Conservation (phyloP, 2,329 filamentous ascomycete genomes). For the Incumbomyces lentus region DNA sequence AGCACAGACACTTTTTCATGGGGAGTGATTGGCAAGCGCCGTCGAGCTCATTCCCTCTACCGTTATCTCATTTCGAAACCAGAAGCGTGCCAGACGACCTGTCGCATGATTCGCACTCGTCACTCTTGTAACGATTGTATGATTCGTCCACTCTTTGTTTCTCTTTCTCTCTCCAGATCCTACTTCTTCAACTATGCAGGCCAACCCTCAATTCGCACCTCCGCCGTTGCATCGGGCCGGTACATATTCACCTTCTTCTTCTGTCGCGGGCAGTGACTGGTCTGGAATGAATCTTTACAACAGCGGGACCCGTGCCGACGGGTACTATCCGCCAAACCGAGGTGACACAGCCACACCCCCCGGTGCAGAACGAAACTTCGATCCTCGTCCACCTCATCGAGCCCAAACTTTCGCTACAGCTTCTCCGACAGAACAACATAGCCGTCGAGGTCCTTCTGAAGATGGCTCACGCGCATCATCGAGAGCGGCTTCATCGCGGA, state of each 20-base stretch:
- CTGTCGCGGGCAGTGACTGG: slow-evolving; percentile 74
- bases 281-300: slow-evolving; percentile 60
- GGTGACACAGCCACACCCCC: slow-evolving; percentile 11
- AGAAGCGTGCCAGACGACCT: background rate
- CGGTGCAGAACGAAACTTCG: slow-evolving; percentile 8
- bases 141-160: background rate
- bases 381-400: slow-evolving; percentile 11
- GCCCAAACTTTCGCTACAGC: slow-evolving; percentile 11
- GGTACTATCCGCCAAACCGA: slow-evolving; percentile 33
- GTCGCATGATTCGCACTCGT: background rate
- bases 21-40: slow-evolving; percentile 1
- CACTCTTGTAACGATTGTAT: background rate
- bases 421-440: slow-evolving; percentile 21
- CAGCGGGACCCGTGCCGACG: slow-evolving; percentile 32
- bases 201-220: background rate
- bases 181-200: background rate
- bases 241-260: slow-evolving; percentile 65
- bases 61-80: background rate
- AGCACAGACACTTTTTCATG: no score
- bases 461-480: slow-evolving; percentile 50
- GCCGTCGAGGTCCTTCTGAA: slow-evolving; percentile 31
- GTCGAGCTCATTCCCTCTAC: background rate
- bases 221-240: slow-evolving; percentile 4
- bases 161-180: background rate
- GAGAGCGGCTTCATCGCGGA: slow-evolving; percentile 66